Evolutionary conservation across 2,329 filamentous ascomycete species (phyloP).

Genomic region (Diaporthe batatas): DNA sequence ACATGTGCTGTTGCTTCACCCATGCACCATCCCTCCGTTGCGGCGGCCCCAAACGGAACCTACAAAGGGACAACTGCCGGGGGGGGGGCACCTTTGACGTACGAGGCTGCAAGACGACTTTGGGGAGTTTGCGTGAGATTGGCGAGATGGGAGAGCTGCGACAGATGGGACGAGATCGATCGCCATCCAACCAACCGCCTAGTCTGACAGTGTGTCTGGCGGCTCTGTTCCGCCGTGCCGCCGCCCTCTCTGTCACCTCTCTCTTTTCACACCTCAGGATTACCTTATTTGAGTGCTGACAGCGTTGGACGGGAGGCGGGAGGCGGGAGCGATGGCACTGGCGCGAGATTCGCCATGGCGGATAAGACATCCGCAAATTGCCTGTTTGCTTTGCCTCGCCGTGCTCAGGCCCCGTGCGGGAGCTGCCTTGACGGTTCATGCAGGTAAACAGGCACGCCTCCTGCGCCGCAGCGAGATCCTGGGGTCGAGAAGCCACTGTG

Average conservation of each 20-base stretch:
- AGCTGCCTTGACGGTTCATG: slow-evolving; percentile 19
- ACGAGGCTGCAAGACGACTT: slow-evolving; percentile 16
- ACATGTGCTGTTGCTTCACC: not conserved
- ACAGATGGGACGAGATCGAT: slow-evolving; percentile 6
- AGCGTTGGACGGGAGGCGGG: slow-evolving; percentile 8
- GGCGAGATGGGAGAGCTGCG: slow-evolving; percentile 11
- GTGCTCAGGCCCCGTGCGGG: not conserved
- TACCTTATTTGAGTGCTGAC: slow-evolving; percentile 26
- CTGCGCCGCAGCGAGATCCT: slow-evolving; percentile 1
- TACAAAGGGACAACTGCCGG: not conserved
- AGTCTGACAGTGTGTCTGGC: not conserved
- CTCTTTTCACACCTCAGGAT: not conserved
- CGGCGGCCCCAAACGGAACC: slow-evolving; percentile 1
- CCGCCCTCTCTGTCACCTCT: slow-evolving; percentile 18
- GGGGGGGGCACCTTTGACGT: not conserved
- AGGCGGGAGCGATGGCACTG: slow-evolving; percentile 15
- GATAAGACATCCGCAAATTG: slow-evolving; percentile 23
- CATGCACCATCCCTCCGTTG: slow-evolving; percentile 5
- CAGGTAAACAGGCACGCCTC: slow-evolving; percentile 20
- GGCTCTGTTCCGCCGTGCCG: slow-evolving; percentile 27
- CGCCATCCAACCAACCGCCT: slow-evolving; percentile 1
- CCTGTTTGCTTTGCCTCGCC: slow-evolving; percentile 1
- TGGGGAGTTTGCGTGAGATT: not conserved
- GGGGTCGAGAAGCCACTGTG: not conserved
- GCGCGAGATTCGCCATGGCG: not conserved